Base-by-base conservation (phyloP, 2,329 filamentous ascomycete genomes). In the Lithohypha guttulata region DNA sequence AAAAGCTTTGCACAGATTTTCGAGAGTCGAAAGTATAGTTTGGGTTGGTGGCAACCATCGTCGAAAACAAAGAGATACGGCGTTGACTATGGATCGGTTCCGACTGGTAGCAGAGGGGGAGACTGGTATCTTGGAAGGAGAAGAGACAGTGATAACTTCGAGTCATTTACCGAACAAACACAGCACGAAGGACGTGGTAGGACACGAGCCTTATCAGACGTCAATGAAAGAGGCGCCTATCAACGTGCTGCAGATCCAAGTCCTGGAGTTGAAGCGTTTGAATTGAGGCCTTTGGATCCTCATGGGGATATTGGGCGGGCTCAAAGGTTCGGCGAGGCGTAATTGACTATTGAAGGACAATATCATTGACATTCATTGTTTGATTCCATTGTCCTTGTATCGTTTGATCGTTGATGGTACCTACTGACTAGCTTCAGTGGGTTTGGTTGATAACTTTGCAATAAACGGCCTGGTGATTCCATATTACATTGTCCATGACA, bases 11-110 rank as follows among this genome's bases (percentile, higher is more conserved):
- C 41, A 15, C 30, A 23, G 4, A 23, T 50, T 6, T 52, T 51
- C 15, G 35, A 30, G 13, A 45, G 45, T 4, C 37, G 42, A 14
- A 23, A 40, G 9, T 52, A 47, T 35, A 50, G 45, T 14, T 42
- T 50, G 37, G 50, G 50, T 7, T 52, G 50, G 50, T 52, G 50
- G 50, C 36, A 42, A 22, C 48, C 50, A 25, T 34, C 40, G 9
- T 34, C 15, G 9, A 39, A 36, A 6, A 35, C 31, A 3, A 42
- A 45, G 11, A 32, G 50, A 4, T 52, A 46, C 22, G 50, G 50
- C 17, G 42, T 52, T 17, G 50, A 52, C 11, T 17, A 50, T 19
- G 51, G 47, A 8, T 30, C 22, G 19, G 22, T 42, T 9, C 41
- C 47, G 18, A 47, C 50, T 31, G 47, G 49, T 4, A 42, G 45